A percentile compares a stretch with the other conserved stretches of the same genome.
Conservation (phyloP, 2,329 filamentous ascomycete genomes). For the Pyricularia pennisetigena region DNA sequence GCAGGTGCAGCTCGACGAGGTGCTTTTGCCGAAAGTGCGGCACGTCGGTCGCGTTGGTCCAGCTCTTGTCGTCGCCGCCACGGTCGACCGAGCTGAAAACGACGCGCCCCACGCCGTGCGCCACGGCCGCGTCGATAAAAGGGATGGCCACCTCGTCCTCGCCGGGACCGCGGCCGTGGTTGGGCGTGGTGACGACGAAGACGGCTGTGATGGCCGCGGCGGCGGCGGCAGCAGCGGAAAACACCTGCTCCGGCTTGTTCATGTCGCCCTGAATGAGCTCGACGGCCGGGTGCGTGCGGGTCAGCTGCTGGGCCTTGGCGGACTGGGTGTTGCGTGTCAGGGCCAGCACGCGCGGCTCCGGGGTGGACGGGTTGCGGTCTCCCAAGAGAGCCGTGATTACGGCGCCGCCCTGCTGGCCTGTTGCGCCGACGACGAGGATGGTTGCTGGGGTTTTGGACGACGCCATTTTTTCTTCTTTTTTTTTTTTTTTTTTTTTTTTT, state of each 20-base stretch:
- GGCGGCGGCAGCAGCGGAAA: constrained; percentile 17
- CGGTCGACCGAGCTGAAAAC: constrained; percentile 21
- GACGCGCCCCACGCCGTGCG: constrained; percentile 19
- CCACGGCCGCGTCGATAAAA: constrained; percentile 23
- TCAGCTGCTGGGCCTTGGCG: constrained; percentile 17
- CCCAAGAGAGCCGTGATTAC: constrained; percentile 9
- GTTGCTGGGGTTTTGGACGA: background rate
- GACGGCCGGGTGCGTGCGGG: constrained; percentile 11
- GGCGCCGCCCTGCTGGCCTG: constrained; percentile 11
- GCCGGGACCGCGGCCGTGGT: constrained; percentile 11
- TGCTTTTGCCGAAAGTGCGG: constrained; percentile 34
- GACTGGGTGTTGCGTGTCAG: constrained; percentile 15
- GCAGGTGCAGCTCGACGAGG: constrained; percentile 48
- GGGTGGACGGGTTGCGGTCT: background rate
- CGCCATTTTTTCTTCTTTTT: too few relatives aligned
- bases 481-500: too few relatives aligned
- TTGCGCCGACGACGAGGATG: constrained; percentile 11
- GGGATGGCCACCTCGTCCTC: constrained; percentile 24
- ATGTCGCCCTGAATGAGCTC: constrained; percentile 24
- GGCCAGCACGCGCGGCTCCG: constrained; percentile 11
- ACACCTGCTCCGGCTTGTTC: constrained; percentile 20
- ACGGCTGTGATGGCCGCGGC: constrained; percentile 18
- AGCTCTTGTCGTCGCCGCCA: constrained; percentile 18
- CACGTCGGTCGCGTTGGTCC: constrained; percentile 17
- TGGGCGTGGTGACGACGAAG: constrained; percentile 22